Evolutionary conservation across 2,329 filamentous ascomycete species (phyloP).

Genomic region (Epichloe coenophiala): DNA sequence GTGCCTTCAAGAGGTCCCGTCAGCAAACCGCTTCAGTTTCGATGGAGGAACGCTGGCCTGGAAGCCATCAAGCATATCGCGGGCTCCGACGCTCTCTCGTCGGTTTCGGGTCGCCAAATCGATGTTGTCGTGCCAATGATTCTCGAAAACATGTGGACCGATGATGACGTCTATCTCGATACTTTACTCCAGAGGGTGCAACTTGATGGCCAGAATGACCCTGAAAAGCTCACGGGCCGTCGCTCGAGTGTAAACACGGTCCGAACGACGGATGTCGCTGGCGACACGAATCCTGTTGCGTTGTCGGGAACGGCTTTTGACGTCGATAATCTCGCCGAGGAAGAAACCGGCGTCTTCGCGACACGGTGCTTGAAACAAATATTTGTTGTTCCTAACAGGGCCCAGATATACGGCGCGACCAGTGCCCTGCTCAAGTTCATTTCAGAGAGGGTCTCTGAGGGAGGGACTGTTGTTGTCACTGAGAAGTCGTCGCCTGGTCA

Average conservation of each 20-base stretch:
- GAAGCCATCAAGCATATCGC: conserved; percentile 72
- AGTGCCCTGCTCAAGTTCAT: conserved; percentile 63
- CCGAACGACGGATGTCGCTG: conserved; percentile 46
- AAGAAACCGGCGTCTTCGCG: conserved; percentile 74
- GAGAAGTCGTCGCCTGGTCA: conserved; percentile 25
- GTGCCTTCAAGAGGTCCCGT: conserved; percentile 33
- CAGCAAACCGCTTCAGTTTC: conserved; percentile 64
- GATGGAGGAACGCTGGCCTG: conserved; percentile 63
- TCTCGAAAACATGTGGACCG: conserved; percentile 72
- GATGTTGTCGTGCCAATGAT: conserved; percentile 71
- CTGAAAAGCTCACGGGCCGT: conserved; percentile 48
- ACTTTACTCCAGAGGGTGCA: conserved; percentile 54
- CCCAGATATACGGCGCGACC: conserved; percentile 70
- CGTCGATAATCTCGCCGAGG: conserved; percentile 78
- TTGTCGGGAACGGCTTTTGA: conserved; percentile 73
- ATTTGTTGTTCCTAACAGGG: conserved; percentile 67
- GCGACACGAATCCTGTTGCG: conserved; percentile 53
- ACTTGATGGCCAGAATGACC: conserved; percentile 53
- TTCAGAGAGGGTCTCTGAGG: conserved; percentile 39
- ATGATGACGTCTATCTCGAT: conserved; percentile 55
- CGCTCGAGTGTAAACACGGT: conserved; percentile 72
- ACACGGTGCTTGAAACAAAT: conserved; percentile 78
- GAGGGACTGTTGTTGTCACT: conserved; percentile 38
- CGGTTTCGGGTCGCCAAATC: conserved; percentile 63
- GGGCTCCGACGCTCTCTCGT: conserved; percentile 63